Conservation (phyloP, 2,329 filamentous ascomycete species). For the Colletotrichum somersetense region DNA sequence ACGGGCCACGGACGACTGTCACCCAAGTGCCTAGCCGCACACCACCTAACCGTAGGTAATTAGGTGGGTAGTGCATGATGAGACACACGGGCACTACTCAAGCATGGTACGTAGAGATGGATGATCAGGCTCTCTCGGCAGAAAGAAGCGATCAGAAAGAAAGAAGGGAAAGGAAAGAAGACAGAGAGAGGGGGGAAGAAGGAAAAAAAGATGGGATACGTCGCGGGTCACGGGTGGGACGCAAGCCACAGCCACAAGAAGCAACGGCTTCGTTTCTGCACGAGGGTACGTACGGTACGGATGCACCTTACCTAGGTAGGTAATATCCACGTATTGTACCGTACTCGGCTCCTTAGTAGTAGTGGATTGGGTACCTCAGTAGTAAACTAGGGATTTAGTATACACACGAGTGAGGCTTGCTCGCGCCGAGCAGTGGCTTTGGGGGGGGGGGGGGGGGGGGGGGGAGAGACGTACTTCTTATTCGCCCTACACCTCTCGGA, state of each 20-base stretch:
- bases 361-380: too few relatives aligned
- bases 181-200: not conserved
- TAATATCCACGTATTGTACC: too few relatives aligned
- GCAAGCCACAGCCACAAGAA: not conserved
- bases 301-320: too few relatives aligned
- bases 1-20: conserved; percentile 17
- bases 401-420: conserved; percentile 8
- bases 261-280: conserved; percentile 1
- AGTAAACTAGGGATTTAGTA: too few relatives aligned
- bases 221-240: not conserved
- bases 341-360: too few relatives aligned
- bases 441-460: not conserved
- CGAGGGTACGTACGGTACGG: not conserved
- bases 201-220: conserved; percentile 4
- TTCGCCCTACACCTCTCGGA: conserved; percentile 47
- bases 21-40: not conserved
- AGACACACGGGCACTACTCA: conserved; percentile 21
- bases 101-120: too few relatives aligned
- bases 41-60: too few relatives aligned
- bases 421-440: conserved; percentile 5
- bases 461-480: conserved; percentile 38
- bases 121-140: too few relatives aligned
- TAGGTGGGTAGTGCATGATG: not conserved
- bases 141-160: too few relatives aligned
- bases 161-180: not conserved